phyloP scores from a whole-genome alignment of 2,329 filamentous ascomycete species.

The Alternaria tenuissima region DNA sequence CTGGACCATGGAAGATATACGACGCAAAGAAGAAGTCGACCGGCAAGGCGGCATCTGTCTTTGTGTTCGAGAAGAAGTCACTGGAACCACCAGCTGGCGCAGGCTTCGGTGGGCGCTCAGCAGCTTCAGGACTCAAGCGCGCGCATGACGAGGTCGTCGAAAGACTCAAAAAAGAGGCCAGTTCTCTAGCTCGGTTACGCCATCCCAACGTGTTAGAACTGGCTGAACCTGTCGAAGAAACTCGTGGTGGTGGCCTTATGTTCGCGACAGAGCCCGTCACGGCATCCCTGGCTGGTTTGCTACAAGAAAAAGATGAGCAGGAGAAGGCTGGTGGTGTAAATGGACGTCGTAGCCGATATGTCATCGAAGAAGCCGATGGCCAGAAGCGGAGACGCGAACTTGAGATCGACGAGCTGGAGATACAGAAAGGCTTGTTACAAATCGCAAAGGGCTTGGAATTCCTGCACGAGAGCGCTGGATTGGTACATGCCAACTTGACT shows the following conservation, averaged over 20 bases:
- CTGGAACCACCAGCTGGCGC: slow-evolving; percentile 74
- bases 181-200: slow-evolving; percentile 83
- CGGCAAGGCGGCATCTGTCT: slow-evolving; percentile 86
- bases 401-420: slow-evolving; percentile 95
- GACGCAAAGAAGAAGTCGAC: slow-evolving; percentile 97
- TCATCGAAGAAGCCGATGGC: slow-evolving; percentile 80
- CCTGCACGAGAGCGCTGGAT: slow-evolving; percentile 89
- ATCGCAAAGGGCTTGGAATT: slow-evolving; percentile 95
- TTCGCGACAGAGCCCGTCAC: slow-evolving; percentile 95
- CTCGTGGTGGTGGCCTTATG: slow-evolving; percentile 86
- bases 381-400: slow-evolving; percentile 76
- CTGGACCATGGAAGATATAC: slow-evolving; percentile 96
- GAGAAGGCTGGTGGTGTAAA: slow-evolving; percentile 74
- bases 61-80: slow-evolving; percentile 90
- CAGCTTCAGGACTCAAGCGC: slow-evolving; percentile 76
- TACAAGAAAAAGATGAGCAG: slow-evolving; percentile 89
- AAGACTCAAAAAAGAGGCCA: slow-evolving; percentile 88
- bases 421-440: slow-evolving; percentile 94
- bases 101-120: slow-evolving; percentile 63
- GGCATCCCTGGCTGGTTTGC: slow-evolving; percentile 80
- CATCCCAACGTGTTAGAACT: slow-evolving; percentile 94
- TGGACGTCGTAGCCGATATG: slow-evolving; percentile 78
- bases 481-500: slow-evolving; percentile 94
- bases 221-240: slow-evolving; percentile 95
- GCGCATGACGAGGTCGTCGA: slow-evolving; percentile 90